phyloP scores from a whole-genome alignment of 202 grass and related monocot genomes.

The Tripidium arundinaceum region DNA sequence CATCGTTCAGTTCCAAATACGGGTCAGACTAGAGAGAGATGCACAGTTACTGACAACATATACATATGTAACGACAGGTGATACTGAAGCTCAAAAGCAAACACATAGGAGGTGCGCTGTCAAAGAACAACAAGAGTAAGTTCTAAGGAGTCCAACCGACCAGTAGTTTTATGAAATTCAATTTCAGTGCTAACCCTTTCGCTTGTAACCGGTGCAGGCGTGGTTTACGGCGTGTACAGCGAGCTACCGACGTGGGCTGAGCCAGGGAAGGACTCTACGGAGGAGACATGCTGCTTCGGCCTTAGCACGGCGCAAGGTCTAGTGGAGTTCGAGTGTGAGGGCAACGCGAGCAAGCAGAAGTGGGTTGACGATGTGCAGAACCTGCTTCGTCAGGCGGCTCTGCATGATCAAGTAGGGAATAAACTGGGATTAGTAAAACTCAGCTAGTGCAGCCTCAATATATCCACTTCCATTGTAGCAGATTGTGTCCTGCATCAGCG shows the following conservation, averaged over 20 bases:
- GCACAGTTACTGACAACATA: constrained; percentile 22
- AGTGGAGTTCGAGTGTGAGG: too few relatives aligned
- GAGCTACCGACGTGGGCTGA: too few relatives aligned
- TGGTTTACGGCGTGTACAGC: constrained; percentile 83
- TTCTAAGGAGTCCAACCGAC: background rate
- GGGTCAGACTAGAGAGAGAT: background rate
- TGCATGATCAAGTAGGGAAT: too few relatives aligned
- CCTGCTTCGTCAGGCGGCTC: too few relatives aligned
- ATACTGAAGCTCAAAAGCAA: constrained; percentile 95
- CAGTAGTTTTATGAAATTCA: background rate
- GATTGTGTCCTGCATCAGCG: background rate
- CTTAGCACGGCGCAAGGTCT: too few relatives aligned
- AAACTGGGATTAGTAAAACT: too few relatives aligned
- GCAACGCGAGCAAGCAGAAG: too few relatives aligned
- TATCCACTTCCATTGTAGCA: background rate
- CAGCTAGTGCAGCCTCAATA: too few relatives aligned
- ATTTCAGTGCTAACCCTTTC: background rate
- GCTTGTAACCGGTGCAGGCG: constrained; percentile 30
- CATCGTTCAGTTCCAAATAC: constrained; percentile 4
- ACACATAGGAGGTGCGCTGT: constrained; percentile 81
- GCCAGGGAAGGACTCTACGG: too few relatives aligned
- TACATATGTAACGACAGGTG: constrained; percentile 48
- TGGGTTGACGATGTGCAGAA: too few relatives aligned
- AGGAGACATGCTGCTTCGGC: too few relatives aligned
- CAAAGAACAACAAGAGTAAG: too few relatives aligned